These are phyloP conservation scores for Venturiaceae sp. DNA, from an alignment of 2,329 filamentous ascomycete species.

Conservation along the genomic window DNA sequence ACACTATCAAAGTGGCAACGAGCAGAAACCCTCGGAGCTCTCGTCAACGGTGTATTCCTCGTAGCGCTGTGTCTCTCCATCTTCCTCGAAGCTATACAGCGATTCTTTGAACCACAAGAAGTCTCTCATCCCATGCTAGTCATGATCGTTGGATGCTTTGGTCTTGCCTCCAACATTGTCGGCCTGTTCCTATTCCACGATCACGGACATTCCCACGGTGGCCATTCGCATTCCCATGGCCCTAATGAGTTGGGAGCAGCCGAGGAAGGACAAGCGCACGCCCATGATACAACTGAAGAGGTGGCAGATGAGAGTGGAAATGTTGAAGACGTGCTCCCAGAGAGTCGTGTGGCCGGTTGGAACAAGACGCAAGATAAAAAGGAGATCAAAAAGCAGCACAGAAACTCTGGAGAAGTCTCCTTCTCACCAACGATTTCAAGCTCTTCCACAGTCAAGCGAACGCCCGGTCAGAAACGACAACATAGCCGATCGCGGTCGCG, in stretches of 20 bases:
- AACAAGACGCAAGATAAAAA: constrained; percentile 20
- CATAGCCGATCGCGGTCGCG: constrained; percentile 50
- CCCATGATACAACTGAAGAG: constrained; percentile 20
- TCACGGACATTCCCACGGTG: constrained; percentile 70
- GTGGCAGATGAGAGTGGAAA: constrained; percentile 49
- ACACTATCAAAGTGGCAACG: constrained; percentile 66
- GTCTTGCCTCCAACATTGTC: constrained; percentile 77
- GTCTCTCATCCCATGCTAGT: constrained; percentile 80
- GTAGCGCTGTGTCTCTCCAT: constrained; percentile 95
- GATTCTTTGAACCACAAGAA: constrained; percentile 82
- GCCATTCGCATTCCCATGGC: constrained; percentile 26
- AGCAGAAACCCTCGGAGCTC: constrained; percentile 89
- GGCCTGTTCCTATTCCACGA: constrained; percentile 89
- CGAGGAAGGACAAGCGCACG: constrained; percentile 39
- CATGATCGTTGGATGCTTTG: constrained; percentile 77
- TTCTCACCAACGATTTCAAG: not conserved
- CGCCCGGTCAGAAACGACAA: constrained; percentile 38
- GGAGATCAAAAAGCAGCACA: constrained; percentile 5
- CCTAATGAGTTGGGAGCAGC: constrained; percentile 34
- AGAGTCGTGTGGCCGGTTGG: constrained; percentile 48
- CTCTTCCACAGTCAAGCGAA: not conserved
- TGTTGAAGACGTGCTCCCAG: constrained; percentile 52
- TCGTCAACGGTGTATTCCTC: constrained; percentile 95
- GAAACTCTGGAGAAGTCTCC: not conserved
- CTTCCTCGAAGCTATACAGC: constrained; percentile 86